These are phyloP conservation scores for Chlorella sp. DNA, from an alignment of 139 green algal species.

Conservation along the genomic window DNA sequence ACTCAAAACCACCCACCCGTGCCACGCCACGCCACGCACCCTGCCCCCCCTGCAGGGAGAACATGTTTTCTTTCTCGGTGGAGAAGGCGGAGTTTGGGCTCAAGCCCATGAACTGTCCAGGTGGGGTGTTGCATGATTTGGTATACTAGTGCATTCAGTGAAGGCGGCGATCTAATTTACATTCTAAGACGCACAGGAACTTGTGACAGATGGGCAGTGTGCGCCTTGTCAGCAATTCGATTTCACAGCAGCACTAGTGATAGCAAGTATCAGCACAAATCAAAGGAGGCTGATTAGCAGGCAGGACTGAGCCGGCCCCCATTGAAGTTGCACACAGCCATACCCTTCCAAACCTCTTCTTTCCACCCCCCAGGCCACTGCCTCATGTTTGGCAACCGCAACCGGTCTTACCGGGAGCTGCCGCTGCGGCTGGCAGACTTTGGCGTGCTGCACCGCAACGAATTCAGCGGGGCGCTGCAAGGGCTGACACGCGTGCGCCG, in stretches of 20 bases:
- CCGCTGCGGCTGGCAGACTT: slow-evolving; percentile 96
- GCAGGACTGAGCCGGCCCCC: too few species aligned
- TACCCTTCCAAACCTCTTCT: not conserved
- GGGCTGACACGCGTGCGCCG: slow-evolving; percentile 93
- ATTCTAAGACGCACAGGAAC: too few species aligned
- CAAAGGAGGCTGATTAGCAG: not conserved
- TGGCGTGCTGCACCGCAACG: slow-evolving; percentile 97
- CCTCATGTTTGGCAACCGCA: slow-evolving; percentile 92
- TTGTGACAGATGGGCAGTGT: not conserved
- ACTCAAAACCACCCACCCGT: too few species aligned
- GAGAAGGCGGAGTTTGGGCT: slow-evolving; percentile 96
- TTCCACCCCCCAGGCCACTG: slow-evolving; percentile 85
- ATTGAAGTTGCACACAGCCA: too few species aligned
- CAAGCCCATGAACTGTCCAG: slow-evolving; percentile 99
- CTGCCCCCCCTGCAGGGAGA: slow-evolving; percentile 64
- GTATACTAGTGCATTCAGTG: too few species aligned
- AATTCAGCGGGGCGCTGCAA: slow-evolving; percentile 87
- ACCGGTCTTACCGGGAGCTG: slow-evolving; percentile 95
- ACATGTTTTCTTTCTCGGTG: slow-evolving; percentile 98
- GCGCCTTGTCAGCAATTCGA: too few species aligned
- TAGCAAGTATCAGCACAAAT: too few species aligned
- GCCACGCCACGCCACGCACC: not conserved
- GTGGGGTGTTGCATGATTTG: too few species aligned
- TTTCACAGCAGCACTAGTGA: too few species aligned
- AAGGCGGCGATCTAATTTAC: too few species aligned